Base-by-base conservation (phyloP, 2,329 filamentous ascomycete genomes). In the Periglandula ipomoeae region DNA sequence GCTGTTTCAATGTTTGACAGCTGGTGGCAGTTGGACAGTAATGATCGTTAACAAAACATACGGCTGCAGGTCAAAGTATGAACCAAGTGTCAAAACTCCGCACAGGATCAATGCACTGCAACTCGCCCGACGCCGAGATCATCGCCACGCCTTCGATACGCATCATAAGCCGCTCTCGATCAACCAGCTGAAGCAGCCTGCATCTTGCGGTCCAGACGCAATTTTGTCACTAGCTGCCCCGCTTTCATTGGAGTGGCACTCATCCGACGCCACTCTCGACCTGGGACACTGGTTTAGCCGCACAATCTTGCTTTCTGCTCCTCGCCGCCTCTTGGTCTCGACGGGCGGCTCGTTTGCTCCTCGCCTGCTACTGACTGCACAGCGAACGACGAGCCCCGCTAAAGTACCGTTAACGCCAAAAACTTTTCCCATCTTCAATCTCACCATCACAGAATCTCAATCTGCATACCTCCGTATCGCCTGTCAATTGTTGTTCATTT, bases 351-450 rank as follows among this genome's bases (percentile, higher is more conserved):
- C n/a, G 38, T 17, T 26, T 42, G 27, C 43, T 35, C 27, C 20
- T 45, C 27, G 7, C 38, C 40, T 19, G 22, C 32, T 24, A 44
- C 34, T 49, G 32, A n/a, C n/a, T 26, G 30, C 41, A 24, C 10
- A 32, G 35, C 35, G 43, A 49, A 51, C 48, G 49, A 35, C 40
- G 47, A 52, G 51, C 51, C 52, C 51, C 49, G 51, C 51, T 40
- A 47, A 50, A 51, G 43, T 45, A 40, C 50, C 34, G 47, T 53
- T 54, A 53, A 53, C 47, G 50, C 51, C 55, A 56, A 58, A 56
- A 58, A 58, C 53, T 58, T 55, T 58, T 57, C 52, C 53, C 52
- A 54, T 56, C 54, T 53, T 54, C 52, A 46, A 50, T 47, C 43
- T 49, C 38, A 42, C 44, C 47, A 44, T 40, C 22, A 13, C 44